phyloP scores from a whole-genome alignment of 176 grass and related monocot genomes.

The Hordeum marinum region DNA sequence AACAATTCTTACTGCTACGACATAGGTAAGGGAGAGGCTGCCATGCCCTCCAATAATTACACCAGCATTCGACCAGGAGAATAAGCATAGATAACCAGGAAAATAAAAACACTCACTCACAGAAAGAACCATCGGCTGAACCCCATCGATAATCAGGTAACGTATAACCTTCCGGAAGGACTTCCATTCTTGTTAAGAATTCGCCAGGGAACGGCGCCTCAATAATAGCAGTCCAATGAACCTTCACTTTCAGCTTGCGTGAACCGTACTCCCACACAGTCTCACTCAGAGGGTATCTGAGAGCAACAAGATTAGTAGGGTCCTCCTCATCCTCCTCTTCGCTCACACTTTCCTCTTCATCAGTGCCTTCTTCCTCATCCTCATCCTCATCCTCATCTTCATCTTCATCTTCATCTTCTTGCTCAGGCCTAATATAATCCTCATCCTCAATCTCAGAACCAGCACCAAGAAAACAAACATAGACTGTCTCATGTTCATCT shows the following conservation, averaged over 20 bases:
- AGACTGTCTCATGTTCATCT: not conserved
- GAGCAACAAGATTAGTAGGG: no score
- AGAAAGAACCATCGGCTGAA: not conserved
- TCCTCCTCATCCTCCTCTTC: no score
- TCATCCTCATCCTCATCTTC: no score
- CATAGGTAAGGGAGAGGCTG: no score
- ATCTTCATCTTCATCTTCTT: no score
- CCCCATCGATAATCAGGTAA: not conserved
- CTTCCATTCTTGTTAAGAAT: not conserved
- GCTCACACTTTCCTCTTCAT: no score
- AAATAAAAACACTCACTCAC: not conserved
- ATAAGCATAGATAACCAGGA: not conserved
- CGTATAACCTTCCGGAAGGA: not conserved
- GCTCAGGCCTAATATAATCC: no score
- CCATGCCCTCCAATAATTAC: not conserved
- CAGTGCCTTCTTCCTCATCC: no score
- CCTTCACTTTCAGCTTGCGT: not conserved
- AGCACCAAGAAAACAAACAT: not conserved
- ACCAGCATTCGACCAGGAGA: not conserved
- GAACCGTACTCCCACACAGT: no score
- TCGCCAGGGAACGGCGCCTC: not conserved
- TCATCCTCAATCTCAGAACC: not conserved
- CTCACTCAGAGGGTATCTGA: no score
- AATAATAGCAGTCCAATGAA: not conserved
- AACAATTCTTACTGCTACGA: no score